Evolutionary conservation across 78 protist species (phyloP).

Genomic region (Emiliania huxleyi): DNA sequence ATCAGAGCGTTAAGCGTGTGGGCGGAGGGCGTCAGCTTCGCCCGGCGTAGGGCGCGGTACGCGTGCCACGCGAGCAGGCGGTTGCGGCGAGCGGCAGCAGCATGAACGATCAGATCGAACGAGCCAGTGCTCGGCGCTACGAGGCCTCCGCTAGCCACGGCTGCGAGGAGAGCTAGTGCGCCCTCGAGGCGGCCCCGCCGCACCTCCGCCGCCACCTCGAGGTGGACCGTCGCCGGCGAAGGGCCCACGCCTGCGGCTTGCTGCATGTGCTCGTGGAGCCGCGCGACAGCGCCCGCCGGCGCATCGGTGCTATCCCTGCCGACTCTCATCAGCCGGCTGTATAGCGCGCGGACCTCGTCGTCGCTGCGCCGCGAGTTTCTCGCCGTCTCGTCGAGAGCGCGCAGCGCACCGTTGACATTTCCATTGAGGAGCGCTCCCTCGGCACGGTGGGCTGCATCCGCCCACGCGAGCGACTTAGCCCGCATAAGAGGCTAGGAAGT

Average conservation of each 20-base stretch:
- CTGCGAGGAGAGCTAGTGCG: background rate
- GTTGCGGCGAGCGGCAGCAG: background rate
- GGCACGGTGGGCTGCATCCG: background rate
- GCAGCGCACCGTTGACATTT: background rate
- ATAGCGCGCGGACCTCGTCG: background rate
- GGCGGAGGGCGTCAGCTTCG: background rate
- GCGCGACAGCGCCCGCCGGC: background rate
- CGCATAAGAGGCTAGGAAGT: too few species aligned
- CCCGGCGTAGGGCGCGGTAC: background rate
- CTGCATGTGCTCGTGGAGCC: background rate
- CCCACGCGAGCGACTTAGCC: background rate
- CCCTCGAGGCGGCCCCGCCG: background rate
- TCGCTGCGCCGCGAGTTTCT: background rate
- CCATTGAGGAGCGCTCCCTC: background rate
- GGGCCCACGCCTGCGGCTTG: background rate
- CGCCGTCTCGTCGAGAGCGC: background rate
- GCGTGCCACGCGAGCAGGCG: background rate
- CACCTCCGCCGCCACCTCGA: background rate
- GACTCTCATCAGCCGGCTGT: background rate
- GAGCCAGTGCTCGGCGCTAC: background rate
- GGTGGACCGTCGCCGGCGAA: background rate
- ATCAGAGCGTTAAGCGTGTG: background rate
- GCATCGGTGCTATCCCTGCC: background rate
- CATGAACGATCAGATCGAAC: background rate
- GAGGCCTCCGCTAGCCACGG: background rate